Base-by-base conservation (phyloP, 495 filamentous ascomycete species). In the Podospora tetraspora region DNA sequence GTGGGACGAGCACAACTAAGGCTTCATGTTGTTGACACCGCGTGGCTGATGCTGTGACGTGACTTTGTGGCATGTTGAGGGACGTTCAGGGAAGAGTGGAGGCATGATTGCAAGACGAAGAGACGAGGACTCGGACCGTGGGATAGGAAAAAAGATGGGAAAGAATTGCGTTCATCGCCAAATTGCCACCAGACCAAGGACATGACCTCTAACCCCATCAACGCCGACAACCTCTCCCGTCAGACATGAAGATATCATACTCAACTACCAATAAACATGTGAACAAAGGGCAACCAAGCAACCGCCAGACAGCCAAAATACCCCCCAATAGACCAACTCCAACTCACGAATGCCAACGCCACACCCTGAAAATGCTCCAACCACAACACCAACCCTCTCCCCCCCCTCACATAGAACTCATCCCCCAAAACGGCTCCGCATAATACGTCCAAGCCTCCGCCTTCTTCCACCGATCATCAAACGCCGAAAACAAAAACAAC, bases 381-480 rank as follows among this genome's bases (percentile, higher is more conserved):
- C 23, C 22, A 1, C 34, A 37, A 16, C 34, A 37, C 34, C 34
- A 37, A 37, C 57, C 25, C 24, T 6, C 21, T 7, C 23, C 60
- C 37, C 32, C 34, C 34, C 5, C 11, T 24, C 32, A 63, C 43
- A 52, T 52, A 1, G 43, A 52, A n/a, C 43, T n/a, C 74, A 92
- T 84, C 8, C 90, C 90, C 89, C 90, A 93, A 74, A 83, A 91
- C 75, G 88, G 85, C 80, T 94, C 91, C 3, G 90, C 85, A 65
- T 82, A 83, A 73, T 88, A 91, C 9, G 91, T 89, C 23, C 76
- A 80, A 1, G 78, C 72, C 43, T 80, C 85, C 68, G 92, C 86
- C n/a, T 81, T 73, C 81, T 96, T 95, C 93, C 93, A 97, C 57
- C 78, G 19, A 70, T 91, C 90, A 75, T 96, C 89, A 80, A 87